phyloP scores from a whole-genome alignment of 192 early-diverging fungal species.

The Coemansia pectinata region DNA sequence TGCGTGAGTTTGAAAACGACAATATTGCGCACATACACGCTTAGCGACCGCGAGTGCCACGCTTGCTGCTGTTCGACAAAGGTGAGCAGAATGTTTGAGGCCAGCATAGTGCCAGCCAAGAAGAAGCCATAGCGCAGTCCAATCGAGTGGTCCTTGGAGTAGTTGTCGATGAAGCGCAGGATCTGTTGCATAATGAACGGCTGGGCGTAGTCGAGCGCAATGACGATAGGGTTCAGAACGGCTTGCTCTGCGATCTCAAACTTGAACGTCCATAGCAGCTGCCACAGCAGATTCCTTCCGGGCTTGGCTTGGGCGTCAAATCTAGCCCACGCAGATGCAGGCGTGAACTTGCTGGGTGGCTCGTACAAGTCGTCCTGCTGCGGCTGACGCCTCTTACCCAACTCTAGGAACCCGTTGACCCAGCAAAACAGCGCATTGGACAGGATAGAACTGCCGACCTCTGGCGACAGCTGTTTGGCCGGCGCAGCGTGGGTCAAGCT shows the following conservation, averaged over 20 bases:
- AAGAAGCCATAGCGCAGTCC: conserved; percentile 51
- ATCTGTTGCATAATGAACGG: conserved; percentile 63
- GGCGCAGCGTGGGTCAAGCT: background rate
- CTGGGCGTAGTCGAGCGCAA: conserved; percentile 47
- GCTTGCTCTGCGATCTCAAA: conserved; percentile 44
- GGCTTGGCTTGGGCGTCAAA: conserved; percentile 7
- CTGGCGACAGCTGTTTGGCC: conserved; percentile 13
- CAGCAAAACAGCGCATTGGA: conserved; percentile 33
- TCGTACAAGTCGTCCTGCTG: conserved; percentile 24
- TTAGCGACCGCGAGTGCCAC: conserved; percentile 63
- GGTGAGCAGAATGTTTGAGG: conserved; percentile 40
- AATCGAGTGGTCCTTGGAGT: conserved; percentile 29
- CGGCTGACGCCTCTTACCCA: conserved; percentile 14
- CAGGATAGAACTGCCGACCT: conserved; percentile 27
- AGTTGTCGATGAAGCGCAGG: conserved; percentile 49
- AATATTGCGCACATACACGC: conserved; percentile 59
- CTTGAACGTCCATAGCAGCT: conserved; percentile 38
- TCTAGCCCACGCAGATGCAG: conserved; percentile 9
- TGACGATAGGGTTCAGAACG: conserved; percentile 30
- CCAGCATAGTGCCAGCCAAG: conserved; percentile 59
- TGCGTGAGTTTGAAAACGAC: conserved; percentile 61
- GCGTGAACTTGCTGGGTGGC: conserved; percentile 10
- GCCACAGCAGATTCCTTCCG: conserved; percentile 18
- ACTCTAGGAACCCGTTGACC: conserved; percentile 20
- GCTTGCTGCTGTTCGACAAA: conserved; percentile 60